Percentiles rank a stretch among this genome's conserved stretches.
These are phyloP conservation scores for Sophora flavescens DNA, from an alignment of 306 rosid species.

Conservation along the genomic window DNA sequence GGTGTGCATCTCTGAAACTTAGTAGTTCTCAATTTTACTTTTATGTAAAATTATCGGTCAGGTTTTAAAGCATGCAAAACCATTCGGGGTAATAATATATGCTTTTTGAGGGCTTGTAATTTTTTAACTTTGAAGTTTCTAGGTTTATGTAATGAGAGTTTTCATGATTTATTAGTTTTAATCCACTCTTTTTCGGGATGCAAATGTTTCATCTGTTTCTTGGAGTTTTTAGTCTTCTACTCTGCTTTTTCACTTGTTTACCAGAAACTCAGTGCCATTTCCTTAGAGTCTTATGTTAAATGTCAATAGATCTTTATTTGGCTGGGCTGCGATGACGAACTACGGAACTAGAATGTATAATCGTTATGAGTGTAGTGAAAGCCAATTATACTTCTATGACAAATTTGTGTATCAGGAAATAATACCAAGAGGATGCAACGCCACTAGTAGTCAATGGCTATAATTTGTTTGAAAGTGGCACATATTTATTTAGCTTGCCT, in stretches of 20 bases:
- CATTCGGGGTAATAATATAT: not conserved
- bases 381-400: not conserved
- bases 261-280: not conserved
- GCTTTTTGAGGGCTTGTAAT: slow-evolving; percentile 21
- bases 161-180: not conserved
- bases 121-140: slow-evolving; percentile 1
- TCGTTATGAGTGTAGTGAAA: not conserved
- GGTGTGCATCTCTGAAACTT: slow-evolving; percentile 56
- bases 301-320: not conserved
- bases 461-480: not conserved
- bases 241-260: not conserved
- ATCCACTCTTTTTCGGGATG: not conserved
- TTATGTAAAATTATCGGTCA: not conserved
- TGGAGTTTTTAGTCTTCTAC: not conserved
- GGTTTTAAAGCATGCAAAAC: not conserved
- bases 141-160: not conserved
- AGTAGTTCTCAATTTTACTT: slow-evolving; percentile 27
- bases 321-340: slow-evolving; percentile 10
- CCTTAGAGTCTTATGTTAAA: slow-evolving; percentile 20
- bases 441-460: slow-evolving; percentile 7
- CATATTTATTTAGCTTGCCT: slow-evolving; percentile 11
- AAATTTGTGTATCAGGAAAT: slow-evolving; percentile 3
- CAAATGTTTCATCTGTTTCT: not conserved
- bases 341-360: not conserved
- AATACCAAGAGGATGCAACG: slow-evolving; percentile 14